Evolutionary conservation across 2,329 filamentous ascomycete species (phyloP).

Genomic region (Fusarium sp.): DNA sequence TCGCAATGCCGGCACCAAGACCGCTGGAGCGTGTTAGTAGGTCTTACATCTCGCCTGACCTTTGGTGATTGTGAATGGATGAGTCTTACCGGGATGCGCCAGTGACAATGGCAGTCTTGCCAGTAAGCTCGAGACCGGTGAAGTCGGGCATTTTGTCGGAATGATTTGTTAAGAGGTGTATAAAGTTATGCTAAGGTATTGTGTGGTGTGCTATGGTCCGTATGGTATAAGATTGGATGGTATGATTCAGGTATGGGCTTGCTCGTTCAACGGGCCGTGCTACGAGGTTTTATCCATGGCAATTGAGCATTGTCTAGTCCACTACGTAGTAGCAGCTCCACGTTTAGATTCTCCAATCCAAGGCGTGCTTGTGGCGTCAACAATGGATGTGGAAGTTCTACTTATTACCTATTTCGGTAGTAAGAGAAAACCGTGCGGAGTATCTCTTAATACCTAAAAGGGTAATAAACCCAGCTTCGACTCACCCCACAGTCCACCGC

Average conservation of each 20-base stretch:
- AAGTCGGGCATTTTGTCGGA: conserved; percentile 21
- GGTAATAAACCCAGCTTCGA: neutral
- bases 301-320: neutral
- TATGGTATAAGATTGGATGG: neutral
- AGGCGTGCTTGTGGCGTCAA: neutral
- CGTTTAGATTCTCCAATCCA: neutral
- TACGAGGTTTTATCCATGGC: neutral
- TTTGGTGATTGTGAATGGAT: neutral
- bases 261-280: neutral
- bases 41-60: neutral
- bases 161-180: neutral
- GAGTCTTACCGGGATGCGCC: conserved; percentile 36
- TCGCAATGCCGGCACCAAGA: conserved; percentile 39
- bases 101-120: conserved; percentile 48
- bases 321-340: neutral
- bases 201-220: no score
- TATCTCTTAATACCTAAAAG: neutral
- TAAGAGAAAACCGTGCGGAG: neutral
- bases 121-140: conserved; percentile 41
- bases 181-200: neutral
- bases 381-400: neutral
- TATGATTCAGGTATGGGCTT: neutral
- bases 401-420: neutral
- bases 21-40: conserved; percentile 17
- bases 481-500: neutral